These are phyloP conservation scores for Nakazawaea pomicola DNA, from an alignment of 805 yeast species.

Conservation along the genomic window DNA sequence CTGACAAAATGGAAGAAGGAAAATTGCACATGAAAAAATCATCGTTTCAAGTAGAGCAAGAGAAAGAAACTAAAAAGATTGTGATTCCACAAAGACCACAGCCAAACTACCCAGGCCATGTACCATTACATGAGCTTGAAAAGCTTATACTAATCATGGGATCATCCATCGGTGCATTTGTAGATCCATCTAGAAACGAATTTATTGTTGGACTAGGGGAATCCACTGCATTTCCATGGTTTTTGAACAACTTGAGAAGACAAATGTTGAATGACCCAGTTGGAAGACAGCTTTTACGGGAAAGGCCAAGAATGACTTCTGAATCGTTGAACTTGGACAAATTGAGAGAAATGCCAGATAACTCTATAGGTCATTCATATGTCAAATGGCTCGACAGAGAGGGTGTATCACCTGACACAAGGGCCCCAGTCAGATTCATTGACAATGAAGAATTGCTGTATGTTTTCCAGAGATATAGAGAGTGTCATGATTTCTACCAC, in stretches of 20 bases:
- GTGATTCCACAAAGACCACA: conserved; percentile 32
- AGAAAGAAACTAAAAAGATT: conserved; percentile 14
- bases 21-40: conserved; percentile 35
- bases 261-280: conserved; percentile 71
- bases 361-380: conserved; percentile 77
- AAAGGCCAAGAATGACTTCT: conserved; percentile 79
- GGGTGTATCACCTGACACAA: conserved; percentile 89
- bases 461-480: conserved; percentile 90
- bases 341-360: conserved; percentile 53
- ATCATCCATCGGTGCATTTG: conserved; percentile 49
- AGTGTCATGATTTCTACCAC: conserved; percentile 96
- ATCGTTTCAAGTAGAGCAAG: conserved; percentile 26
- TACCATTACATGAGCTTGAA: conserved; percentile 66
- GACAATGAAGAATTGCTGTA: conserved; percentile 89
- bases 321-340: conserved; percentile 59
- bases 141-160: conserved; percentile 43
- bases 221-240: conserved; percentile 71
- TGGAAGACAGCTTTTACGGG: conserved; percentile 75
- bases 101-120: conserved; percentile 68
- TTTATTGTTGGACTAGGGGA: conserved; percentile 86
- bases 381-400: conserved; percentile 78
- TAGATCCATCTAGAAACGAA: conserved; percentile 71
- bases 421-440: conserved; percentile 82
- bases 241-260: conserved; percentile 55
- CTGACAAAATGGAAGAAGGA: conserved; percentile 54